Evolutionary conservation across 441 rosid species (phyloP), one percentile per base, ranked within the genome.

Genomic region (Bocquillonia castaneifolia): DNA sequence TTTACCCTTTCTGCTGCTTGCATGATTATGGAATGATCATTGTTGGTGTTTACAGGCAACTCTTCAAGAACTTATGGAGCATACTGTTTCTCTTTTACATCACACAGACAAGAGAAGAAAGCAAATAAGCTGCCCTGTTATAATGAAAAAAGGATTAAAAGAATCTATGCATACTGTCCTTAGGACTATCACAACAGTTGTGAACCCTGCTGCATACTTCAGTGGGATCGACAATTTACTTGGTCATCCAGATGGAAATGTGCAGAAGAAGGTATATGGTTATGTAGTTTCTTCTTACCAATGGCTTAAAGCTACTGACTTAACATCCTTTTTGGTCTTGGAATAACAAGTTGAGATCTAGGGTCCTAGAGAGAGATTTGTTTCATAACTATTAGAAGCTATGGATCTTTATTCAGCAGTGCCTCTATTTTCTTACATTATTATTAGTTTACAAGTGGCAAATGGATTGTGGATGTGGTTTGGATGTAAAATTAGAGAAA

Each of bases 181-280:
- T 83, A 83, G 80, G 84, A 76, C 77, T 69, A 77, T 83, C 59
- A 85, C 91, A 2, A 70, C 61, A 52, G 82, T 68, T 57, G 85
- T 92, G 90, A 72, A 71, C 65, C 97, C 92, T n/a, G 79, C 89
- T 6, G 72, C 95, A 54, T 92, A 83, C 83, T 95, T 95, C 77
- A 82, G 70, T 62, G 86, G 85, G 80, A 83, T 92, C 73, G 78
- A 76, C 67, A 85, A 71, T 79, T 88, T 95, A 80, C 88, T 95
- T 68, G 69, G 82, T 69, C 78, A 78, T 75, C 70, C 85, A 14
- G 93, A 88, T 76, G 75, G 60, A 74, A 78, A 73, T 58, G 87
- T 88, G 79, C 79, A 76, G 64, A 91, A 79, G 78, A 95, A 92
- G 99, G 98, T 94, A 86, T 64, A 39, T 71, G 56, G 36, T 65